Base-by-base conservation (phyloP, 257 asterid species). In the Jacaranda copaia region DNA sequence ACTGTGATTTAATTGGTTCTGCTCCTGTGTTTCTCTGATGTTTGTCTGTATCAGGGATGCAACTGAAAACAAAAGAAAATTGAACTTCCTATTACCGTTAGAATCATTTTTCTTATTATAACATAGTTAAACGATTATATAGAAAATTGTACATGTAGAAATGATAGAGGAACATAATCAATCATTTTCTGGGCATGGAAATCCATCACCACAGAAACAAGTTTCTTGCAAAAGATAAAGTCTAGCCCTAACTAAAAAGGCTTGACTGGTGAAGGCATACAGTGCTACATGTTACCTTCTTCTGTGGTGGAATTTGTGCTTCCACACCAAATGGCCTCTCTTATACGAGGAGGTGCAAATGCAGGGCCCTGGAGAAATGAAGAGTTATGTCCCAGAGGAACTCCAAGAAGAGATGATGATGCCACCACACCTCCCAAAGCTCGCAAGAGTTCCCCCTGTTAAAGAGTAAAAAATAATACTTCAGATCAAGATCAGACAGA, bases 311-410 rank as follows among this genome's bases (percentile, higher is more conserved):
- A 87, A 86, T 96, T 96, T 63, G 98, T 96, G 90, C 99, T 96
- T 73, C 93, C 98, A 78, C 98, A 93, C 99, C 99, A 96, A 60
- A 96, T 93, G 82, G 99, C 99, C 81, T 96, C 99, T 84, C 99
- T 86, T 82, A 96, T 96, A 68, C 96, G 97, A 77, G 99, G 99
- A 73, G 99, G 99, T 62, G 99, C 98, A 84, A 96, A 96, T 48
- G 98, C 99, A 11, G 99, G 99, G 57, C 99, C 99, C 76, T 96
- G 99, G 66, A 96, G 99, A 81, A 93, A 96, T 25, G 99, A 96
- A 48, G 99, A 96, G 85, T 96, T 96, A 78, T 96, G 99, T 55
- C 99, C 99, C 61, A 96, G 70, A 66, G 99, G 99, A 80, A 96
- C 98, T 81, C 99, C 99, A 83, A 96, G 90, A 75, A 96, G 97